Percentiles rank a stretch among this genome's conserved stretches.
Evolutionary conservation across 208 protist genomes (phyloP).

Genomic region (Trichomonas gallinae): DNA sequence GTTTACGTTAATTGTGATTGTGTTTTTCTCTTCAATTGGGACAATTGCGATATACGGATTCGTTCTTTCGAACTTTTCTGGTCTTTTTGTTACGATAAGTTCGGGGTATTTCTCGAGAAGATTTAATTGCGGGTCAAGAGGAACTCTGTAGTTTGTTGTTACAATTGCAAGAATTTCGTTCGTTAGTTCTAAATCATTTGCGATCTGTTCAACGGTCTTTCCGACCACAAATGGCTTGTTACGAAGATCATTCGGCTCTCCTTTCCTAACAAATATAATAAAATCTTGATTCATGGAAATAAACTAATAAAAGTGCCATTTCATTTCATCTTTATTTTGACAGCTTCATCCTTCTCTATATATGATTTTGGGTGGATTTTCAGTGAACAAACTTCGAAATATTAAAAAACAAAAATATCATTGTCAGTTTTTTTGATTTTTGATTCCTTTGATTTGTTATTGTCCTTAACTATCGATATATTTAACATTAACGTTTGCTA

Average conservation of each 20-base stretch:
- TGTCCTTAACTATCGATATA: too few relatives aligned
- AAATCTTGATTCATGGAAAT: neutral
- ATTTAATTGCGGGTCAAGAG: neutral
- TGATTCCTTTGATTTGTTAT: too few relatives aligned
- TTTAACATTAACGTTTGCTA: too few relatives aligned
- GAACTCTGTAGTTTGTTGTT: neutral
- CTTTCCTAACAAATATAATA: neutral
- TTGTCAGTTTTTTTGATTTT: too few relatives aligned
- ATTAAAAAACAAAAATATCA: too few relatives aligned
- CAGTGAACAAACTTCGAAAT: too few relatives aligned
- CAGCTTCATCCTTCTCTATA: too few relatives aligned
- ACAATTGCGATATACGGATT: neutral
- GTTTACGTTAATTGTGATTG: neutral
- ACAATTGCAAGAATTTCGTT: neutral
- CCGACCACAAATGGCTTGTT: neutral
- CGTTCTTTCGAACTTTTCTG: neutral
- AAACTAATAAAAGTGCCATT: neutral
- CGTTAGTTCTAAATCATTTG: neutral
- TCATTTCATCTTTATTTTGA: neutral
- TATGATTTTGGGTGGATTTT: too few relatives aligned
- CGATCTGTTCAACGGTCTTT: neutral
- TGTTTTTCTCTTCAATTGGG: neutral
- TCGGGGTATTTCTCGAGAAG: neutral
- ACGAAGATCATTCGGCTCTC: neutral
- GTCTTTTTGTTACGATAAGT: neutral